These are phyloP conservation scores for Colletotrichum trifolii DNA, from an alignment of 2,329 filamentous ascomycete genomes.

Conservation along the genomic window DNA sequence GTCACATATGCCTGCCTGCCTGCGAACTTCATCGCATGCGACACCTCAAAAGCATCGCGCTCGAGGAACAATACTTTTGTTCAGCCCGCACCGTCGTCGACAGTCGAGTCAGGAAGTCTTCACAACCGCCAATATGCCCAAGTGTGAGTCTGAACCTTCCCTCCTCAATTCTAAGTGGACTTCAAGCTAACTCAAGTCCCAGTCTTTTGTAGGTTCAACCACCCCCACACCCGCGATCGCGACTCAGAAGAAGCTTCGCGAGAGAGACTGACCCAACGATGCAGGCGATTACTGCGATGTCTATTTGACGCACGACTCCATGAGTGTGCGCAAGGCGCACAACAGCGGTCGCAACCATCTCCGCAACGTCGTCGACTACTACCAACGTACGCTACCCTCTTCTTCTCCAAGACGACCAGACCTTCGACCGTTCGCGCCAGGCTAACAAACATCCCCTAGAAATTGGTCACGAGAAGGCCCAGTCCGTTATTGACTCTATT, in stretches of 20 bases:
- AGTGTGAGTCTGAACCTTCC: constrained; percentile 72
- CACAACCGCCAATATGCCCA: constrained; percentile 75
- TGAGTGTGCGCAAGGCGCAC: constrained; percentile 99
- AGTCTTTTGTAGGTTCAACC: constrained; percentile 70
- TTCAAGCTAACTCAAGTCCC: constrained; percentile 39
- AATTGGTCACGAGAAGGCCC: constrained; percentile 98
- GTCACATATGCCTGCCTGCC: constrained; percentile 3
- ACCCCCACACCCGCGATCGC: not conserved
- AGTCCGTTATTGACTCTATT: constrained; percentile 98
- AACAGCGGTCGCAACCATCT: constrained; percentile 97
- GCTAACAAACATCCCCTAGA: constrained; percentile 62
- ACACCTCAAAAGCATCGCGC: constrained; percentile 12
- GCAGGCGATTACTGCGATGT: constrained; percentile 98
- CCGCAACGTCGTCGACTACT: constrained; percentile 98
- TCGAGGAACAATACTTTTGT: constrained; percentile 21
- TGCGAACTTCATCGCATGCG: constrained; percentile 21
- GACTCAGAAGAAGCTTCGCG: constrained; percentile 12
- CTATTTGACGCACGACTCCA: constrained; percentile 99
- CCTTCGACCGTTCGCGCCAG: not conserved
- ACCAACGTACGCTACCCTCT: constrained; percentile 75
- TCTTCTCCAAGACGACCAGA: not conserved
- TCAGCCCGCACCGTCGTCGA: not conserved
- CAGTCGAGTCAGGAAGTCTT: not conserved
- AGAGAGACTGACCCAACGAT: constrained; percentile 42
- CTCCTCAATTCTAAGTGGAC: not conserved